Base-by-base conservation (phyloP, 768 basidiomycete species). In the Tubosaeta sp. region DNA sequence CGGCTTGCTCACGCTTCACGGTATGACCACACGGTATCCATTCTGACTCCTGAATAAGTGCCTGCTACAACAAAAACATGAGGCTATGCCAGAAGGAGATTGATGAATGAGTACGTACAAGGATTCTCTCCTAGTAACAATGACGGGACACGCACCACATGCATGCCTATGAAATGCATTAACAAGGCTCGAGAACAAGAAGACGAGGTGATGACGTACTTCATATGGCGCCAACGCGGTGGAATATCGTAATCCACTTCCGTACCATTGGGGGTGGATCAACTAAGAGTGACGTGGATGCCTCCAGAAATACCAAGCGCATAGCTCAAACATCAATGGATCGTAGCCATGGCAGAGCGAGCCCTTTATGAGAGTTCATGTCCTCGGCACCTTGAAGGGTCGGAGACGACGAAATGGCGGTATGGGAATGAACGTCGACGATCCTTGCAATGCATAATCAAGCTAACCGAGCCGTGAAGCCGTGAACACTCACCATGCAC, bases 151-250 rank as follows among this genome's bases (percentile, higher is more conserved):
- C 65, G 9, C 24, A 65, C 64, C 64, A 55, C 83, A 87, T 4
- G 87, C 86, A 52, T 86, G 86, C 63, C 79, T 84, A 41, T 31
- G 44, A 49, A 42, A 22, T 34, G 42, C 16, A 34, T 61, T 11
- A 67, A 44, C 5, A 29, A 53, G 42, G 4, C 2, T 6, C 0
- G 6, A 46, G 41, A 1, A 11, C 2, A 34, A 39, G 30, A 19
- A 25, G 24, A 13, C 4, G 3, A 41, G 16, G 24, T 14, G 32
- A 36, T 63, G 72, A 12, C 53, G 3, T 55, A 82, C 80, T 91
- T 91, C 79, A 91, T 86, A 57, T 90, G 87, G 52, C 88, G 71
- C 84, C 86, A 85, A 34, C 76, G 73, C 14, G 76, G 60, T 1
- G 70, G 70, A 18, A 67, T 65, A 9, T 66, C 58, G 5, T 66